Percentiles rank a stretch among this genome's conserved stretches.
Conservation (phyloP, 1,139 yeast genomes). For the Kodamaea plutei region DNA sequence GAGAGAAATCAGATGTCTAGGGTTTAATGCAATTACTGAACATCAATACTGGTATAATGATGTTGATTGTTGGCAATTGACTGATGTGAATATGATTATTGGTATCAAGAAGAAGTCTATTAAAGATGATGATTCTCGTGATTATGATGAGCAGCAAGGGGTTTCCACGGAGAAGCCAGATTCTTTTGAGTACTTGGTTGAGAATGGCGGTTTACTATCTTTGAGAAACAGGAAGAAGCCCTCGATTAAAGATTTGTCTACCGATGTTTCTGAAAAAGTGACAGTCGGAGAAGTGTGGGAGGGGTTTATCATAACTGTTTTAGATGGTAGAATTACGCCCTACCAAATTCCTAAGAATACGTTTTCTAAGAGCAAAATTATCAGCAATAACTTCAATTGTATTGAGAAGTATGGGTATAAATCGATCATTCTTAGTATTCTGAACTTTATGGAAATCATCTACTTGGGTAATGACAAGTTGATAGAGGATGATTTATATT, state of each 20-base stretch:
- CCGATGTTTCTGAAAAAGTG: constrained; percentile 4
- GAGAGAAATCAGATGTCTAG: constrained; percentile 83
- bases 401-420: constrained; percentile 69
- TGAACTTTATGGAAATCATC: constrained; percentile 64
- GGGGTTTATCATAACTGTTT: constrained; percentile 68
- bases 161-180: constrained; percentile 5
- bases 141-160: constrained; percentile 7
- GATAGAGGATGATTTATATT: constrained; percentile 40
- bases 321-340: constrained; percentile 55
- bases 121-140: constrained; percentile 12
- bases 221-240: constrained; percentile 15
- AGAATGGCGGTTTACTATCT: constrained; percentile 21
- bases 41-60: constrained; percentile 62
- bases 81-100: constrained; percentile 71
- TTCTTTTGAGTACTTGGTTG: constrained; percentile 15
- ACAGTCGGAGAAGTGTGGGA: constrained; percentile 53
- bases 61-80: constrained; percentile 73
- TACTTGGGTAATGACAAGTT: constrained; percentile 62
- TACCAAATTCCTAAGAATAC: constrained; percentile 55
- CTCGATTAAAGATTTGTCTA: background rate
- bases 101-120: constrained; percentile 55
- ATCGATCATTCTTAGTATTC: constrained; percentile 69
- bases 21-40: constrained; percentile 72
- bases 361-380: constrained; percentile 19
- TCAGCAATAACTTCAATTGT: constrained; percentile 43